Base-by-base conservation (phyloP, 495 filamentous ascomycete genomes). In the Rusavskia elegans region DNA sequence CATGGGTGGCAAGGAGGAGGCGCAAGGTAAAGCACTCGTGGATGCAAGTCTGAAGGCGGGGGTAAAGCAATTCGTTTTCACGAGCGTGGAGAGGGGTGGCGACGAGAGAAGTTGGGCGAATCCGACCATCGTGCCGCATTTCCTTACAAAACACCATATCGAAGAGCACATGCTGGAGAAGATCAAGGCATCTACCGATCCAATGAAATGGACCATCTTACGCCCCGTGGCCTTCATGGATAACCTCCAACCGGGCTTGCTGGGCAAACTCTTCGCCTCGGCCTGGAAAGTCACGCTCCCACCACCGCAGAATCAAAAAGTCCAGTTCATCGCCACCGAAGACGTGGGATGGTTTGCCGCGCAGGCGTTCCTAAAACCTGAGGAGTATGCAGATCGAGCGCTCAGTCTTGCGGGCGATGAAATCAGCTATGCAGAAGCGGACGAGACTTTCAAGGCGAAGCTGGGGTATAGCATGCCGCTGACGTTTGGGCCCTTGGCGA, bases 171-270 rank as follows among this genome's bases (percentile, higher is more conserved):
- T 40, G 38, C 66, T 25, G 60, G 38, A 49, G 20, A 32, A 48
- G 9, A 60, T 51, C 19, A 60, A 66, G 17, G 58, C 63, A 41
- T 56, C 54, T 7, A 65, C 53, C 0, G 29, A 30, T 30, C 4
- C 29, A 4, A 82, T 85, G 77, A 54, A 59, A 3, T 84, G 76
- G 74, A 77, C 74, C 0, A 76, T 83, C 23, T 62, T 83, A 4
- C 72, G 80, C n/a, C 80, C 83, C 0, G 72, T 73, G 0, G 76
- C 77, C 0, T 88, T 86, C 64, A 76, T 83, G 66, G 83, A 86
- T 8, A 81, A 80, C 56, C 60, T 77, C 14, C 64, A 59, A 0
- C 71, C 73, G 0, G 71, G 66, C 38, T 70, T 80, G 49, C 53
- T 68, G 9, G 79, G 77, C 37, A 81, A 78, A 54, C 67, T 80